Evolutionary conservation across 768 basidiomycete species (phyloP).

Genomic region (Russula earlei): DNA sequence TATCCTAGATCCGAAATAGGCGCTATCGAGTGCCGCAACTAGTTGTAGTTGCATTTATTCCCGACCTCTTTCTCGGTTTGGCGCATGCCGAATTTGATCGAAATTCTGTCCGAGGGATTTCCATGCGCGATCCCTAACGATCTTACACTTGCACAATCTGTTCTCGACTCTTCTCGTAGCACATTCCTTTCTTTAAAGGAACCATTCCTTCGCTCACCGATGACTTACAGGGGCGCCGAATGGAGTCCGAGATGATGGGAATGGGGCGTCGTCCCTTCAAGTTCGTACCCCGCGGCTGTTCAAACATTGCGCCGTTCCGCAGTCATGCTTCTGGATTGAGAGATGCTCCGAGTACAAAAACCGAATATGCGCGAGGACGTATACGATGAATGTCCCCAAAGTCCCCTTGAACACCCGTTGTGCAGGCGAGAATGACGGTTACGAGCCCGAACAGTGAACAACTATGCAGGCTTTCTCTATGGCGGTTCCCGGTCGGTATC

Average conservation of each 20-base stretch:
- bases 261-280: no score
- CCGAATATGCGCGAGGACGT: slow-evolving; percentile 26
- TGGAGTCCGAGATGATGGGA: slow-evolving; percentile 30
- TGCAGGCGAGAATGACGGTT: no score
- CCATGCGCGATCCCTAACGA: no score
- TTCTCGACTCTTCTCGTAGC: not conserved
- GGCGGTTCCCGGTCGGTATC: slow-evolving; percentile 17
- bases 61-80: no score
- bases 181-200: not conserved
- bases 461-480: not conserved
- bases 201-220: slow-evolving; percentile 33
- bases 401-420: slow-evolving; percentile 6
- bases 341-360: slow-evolving; percentile 26
- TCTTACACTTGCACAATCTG: not conserved
- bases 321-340: slow-evolving; percentile 29
- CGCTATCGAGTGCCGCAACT: no score
- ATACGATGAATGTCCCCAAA: no score
- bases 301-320: slow-evolving; percentile 24
- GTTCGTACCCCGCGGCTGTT: not conserved
- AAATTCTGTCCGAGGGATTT: no score
- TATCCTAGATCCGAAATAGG: no score
- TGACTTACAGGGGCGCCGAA: slow-evolving; percentile 27
- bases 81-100: no score
- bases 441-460: no score
- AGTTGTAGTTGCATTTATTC: no score